Evolutionary conservation across 2,329 filamentous ascomycete species (phyloP), one percentile per base, ranked within the genome.

Genomic region (Apiospora kogelbergensis): DNA sequence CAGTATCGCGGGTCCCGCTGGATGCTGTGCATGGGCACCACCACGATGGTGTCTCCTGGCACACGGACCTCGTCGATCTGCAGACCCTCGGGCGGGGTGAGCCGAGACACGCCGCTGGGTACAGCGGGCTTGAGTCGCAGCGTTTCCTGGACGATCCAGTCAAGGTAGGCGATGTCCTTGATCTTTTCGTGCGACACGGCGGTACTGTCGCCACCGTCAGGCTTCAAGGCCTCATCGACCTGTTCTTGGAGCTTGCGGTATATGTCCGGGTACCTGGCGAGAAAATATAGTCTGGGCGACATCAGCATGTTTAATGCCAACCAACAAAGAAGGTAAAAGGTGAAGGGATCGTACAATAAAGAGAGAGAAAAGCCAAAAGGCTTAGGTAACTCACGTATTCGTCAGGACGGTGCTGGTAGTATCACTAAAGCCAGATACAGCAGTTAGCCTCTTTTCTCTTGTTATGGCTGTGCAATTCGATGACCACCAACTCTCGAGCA

Each of bases 81-180:
- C 0, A 81, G 53, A 5, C 80, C 79, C 42, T 77, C 66, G 1
- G 74, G 68, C 9, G 82, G 83, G 0, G 82, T 83, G 7, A 78
- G 72, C 2, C 82, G 79, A 4, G 75, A 75, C 6, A 75, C 74
- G 5, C 79, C 80, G n/a, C 75, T 75, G 2, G 80, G 72, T 0
- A 82, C 68, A 0, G 80, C 75, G 0, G 81, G 80, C n/a, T 81
- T 78, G 9, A 84, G 70, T 0, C 83, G 71, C 22, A 76, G 69
- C 1, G 68, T 72, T 53, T 76, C 75, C 5, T 74, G 68, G 66
- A 76, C 73, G 74, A 63, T 81, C 73, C 78, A 75, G 68, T 80
- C 77, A 2, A 81, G 64, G 63, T 79, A 80, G 6, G 74, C 73
- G 22, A 80, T 69, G 0, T 72, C 71, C 46, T 74, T 78, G 42